A percentile compares a stretch with the other conserved stretches of the same genome.
Evolutionary conservation across 768 basidiomycete species (phyloP).

Genomic region (Kwoniella sp.): DNA sequence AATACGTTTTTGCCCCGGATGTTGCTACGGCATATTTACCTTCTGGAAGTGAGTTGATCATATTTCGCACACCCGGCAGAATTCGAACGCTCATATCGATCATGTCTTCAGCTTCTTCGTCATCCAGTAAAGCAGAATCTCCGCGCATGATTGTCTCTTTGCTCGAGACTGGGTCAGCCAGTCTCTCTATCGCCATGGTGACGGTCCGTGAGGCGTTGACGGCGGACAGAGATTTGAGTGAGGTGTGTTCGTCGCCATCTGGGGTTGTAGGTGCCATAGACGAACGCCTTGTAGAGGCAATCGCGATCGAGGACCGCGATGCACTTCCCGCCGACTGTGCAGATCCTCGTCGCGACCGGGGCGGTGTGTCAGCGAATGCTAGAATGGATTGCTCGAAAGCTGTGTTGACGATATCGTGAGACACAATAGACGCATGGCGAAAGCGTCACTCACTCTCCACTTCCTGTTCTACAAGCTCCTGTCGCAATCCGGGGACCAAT

Average conservation of each 20-base stretch:
- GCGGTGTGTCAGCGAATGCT: constrained; percentile 34
- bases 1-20: constrained; percentile 66
- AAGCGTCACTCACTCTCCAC: constrained; percentile 27
- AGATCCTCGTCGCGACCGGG: constrained; percentile 24
- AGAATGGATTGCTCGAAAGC: constrained; percentile 34
- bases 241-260: constrained; percentile 4
- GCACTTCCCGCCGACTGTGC: constrained; percentile 10
- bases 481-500: constrained; percentile 43
- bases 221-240: no score
- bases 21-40: constrained; percentile 71
- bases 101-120: constrained; percentile 24
- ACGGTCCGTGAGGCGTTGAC: constrained; percentile 7
- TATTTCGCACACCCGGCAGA: constrained; percentile 63
- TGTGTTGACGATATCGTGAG: neutral
- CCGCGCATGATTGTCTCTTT: neutral
- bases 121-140: constrained; percentile 21
- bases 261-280: constrained; percentile 20
- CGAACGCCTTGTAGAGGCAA: constrained; percentile 11
- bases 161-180: no score
- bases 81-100: constrained; percentile 55
- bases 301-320: constrained; percentile 5
- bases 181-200: constrained; percentile 13
- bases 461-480: constrained; percentile 28
- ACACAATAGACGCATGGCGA: neutral
- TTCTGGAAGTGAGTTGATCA: constrained; percentile 64